Percentiles rank a stretch among this genome's conserved stretches.
Evolutionary conservation across 2,329 filamentous ascomycete genomes (phyloP).

Genomic region (Cladosporium sp.): DNA sequence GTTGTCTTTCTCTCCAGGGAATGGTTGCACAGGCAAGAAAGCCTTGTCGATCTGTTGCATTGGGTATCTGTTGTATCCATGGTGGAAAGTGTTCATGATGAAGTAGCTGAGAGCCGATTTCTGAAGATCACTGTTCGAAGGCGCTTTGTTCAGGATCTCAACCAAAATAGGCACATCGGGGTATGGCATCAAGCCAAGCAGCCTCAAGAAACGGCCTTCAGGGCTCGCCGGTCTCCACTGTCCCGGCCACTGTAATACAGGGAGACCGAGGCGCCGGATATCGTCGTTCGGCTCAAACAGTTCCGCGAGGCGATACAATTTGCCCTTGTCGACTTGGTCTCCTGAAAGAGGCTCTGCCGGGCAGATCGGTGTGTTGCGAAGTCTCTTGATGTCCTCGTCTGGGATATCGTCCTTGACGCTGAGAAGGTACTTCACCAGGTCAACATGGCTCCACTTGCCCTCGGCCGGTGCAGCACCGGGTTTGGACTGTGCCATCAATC

Average conservation of each 20-base stretch:
- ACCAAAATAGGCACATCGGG: slow-evolving; percentile 71
- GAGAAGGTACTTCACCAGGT: slow-evolving; percentile 88
- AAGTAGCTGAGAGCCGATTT: slow-evolving; percentile 73
- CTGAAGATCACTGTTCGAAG: slow-evolving; percentile 53
- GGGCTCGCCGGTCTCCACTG: slow-evolving; percentile 57
- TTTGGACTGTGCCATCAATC: slow-evolving; percentile 61
- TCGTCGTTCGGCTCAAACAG: slow-evolving; percentile 72
- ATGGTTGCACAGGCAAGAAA: slow-evolving; percentile 67
- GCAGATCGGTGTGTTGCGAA: slow-evolving; percentile 73
- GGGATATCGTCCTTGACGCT: slow-evolving; percentile 90
- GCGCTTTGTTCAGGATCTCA: slow-evolving; percentile 64
- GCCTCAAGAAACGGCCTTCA: slow-evolving; percentile 68
- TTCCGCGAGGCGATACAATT: slow-evolving; percentile 65
- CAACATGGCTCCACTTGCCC: slow-evolving; percentile 79
- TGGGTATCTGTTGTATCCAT: slow-evolving; percentile 65
- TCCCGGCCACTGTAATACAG: slow-evolving; percentile 77
- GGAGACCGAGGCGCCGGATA: slow-evolving; percentile 63
- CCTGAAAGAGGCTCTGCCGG: slow-evolving; percentile 59
- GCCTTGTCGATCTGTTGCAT: slow-evolving; percentile 42
- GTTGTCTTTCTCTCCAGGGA: slow-evolving; percentile 45
- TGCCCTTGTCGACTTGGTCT: slow-evolving; percentile 26
- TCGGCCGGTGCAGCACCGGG: slow-evolving; percentile 42
- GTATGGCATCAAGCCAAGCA: slow-evolving; percentile 65
- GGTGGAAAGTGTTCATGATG: slow-evolving; percentile 68
- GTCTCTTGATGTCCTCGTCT: slow-evolving; percentile 66